Base-by-base conservation (phyloP, 768 basidiomycete species). In the Artomyces pyxidatus region DNA sequence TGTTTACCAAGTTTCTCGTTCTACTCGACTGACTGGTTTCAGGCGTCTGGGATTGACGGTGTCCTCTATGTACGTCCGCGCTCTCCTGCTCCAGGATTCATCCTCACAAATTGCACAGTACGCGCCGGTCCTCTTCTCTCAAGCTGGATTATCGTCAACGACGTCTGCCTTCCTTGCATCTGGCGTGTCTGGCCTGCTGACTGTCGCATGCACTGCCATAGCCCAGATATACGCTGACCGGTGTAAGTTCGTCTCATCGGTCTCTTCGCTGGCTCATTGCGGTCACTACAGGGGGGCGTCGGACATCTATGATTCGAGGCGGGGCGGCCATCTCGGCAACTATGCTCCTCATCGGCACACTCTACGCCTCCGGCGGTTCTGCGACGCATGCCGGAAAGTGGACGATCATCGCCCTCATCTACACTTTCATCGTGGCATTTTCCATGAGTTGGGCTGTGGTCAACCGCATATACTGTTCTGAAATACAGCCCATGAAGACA, bases 161-260 rank as follows among this genome's bases (percentile, higher is more conserved):
- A 66, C 69, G n/a, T 68, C 74, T 3, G 67, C 72, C 3, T 76
- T 78, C 61, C 64, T 77, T 28, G 74, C 74, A 0, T 74, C 74
- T 1, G 77, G 74, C 4, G 64, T 77, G 11, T 71, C 72, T 1
- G 77, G 75, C 26, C 63, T 78, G 35, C 54, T 74, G 29, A 71
- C 70, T 50, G 51, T 76, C 17, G 61, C 61, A 14, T 60, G 64
- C 37, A 72, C 71, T 6, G 63, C 73, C 42, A 58, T 63, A 3
- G 61, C 67, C 10, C 71, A 70, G 50, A 46, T 68, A 39, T 69
- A 61, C 43, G 64, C 68, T 16, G 73, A 74, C 43, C 67, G 61
- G 52, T 73, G 70, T 69, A 58, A 50, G 41, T 49, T 10, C 17
- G 28, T 10, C 38, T n/a, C 29, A 17, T 23, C 42, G n/a, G 30